phyloP scores from a whole-genome alignment of 1,139 yeast genomes.

The Magnusiomyces paraingens region DNA sequence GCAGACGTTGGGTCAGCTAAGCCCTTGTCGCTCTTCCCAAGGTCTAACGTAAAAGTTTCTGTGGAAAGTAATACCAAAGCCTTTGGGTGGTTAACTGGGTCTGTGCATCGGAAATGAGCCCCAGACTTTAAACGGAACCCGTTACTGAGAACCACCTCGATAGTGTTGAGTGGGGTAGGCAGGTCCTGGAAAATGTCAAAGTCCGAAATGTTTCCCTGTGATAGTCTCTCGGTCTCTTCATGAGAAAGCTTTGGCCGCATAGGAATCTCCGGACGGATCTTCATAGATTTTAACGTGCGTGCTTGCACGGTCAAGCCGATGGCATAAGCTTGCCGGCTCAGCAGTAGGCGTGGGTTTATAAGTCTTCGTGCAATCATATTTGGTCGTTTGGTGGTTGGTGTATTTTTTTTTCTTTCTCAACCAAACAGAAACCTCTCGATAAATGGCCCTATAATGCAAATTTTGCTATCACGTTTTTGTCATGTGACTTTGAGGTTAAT shows the following conservation, averaged over 20 bases:
- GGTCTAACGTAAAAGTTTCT: constrained; percentile 57
- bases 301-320: neutral
- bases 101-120: constrained; percentile 43
- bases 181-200: constrained; percentile 32
- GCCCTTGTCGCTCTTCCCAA: constrained; percentile 26
- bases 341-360: too few relatives aligned
- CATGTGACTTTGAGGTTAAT: too few relatives aligned
- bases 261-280: constrained; percentile 13
- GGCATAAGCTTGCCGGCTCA: neutral
- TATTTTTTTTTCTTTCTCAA: too few relatives aligned
- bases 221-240: constrained; percentile 22
- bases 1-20: constrained; percentile 7
- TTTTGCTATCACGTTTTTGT: too few relatives aligned
- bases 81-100: constrained; percentile 38
- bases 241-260: constrained; percentile 17
- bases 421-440: too few relatives aligned
- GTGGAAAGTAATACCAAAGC: constrained; percentile 58
- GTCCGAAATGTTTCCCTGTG: constrained; percentile 26
- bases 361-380: too few relatives aligned
- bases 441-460: too few relatives aligned
- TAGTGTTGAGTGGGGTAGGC: constrained; percentile 32
- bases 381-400: too few relatives aligned
- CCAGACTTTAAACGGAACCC: constrained; percentile 45
- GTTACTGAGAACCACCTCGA: constrained; percentile 42
- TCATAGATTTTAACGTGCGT: constrained; percentile 15